These are phyloP conservation scores for Picochlorum sp. DNA, from an alignment of 139 green algal genomes.

Conservation along the genomic window DNA sequence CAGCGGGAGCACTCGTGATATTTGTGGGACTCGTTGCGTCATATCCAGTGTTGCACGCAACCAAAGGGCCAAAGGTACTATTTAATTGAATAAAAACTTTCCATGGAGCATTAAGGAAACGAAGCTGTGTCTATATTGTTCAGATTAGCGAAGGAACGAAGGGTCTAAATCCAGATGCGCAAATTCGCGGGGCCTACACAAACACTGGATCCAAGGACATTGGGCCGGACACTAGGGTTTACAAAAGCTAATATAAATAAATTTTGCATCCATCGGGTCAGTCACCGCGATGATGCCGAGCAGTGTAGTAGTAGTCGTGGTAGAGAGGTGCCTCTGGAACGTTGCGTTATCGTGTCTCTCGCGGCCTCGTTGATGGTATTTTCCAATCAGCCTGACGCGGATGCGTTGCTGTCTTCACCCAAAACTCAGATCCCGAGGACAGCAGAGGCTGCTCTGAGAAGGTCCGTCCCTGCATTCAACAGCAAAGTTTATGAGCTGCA, in stretches of 20 bases:
- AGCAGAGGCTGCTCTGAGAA: constrained; percentile 51
- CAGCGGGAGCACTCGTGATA: constrained; percentile 4
- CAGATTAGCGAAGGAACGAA: constrained; percentile 26
- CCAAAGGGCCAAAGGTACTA: constrained; percentile 3
- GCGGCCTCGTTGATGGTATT: constrained; percentile 7
- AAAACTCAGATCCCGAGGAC: constrained; percentile 53
- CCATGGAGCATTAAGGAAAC: neutral
- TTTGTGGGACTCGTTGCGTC: constrained; percentile 18
- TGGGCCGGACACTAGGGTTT: constrained; percentile 33
- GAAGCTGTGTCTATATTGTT: neutral
- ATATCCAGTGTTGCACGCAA: constrained; percentile 21
- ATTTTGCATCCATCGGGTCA: too few relatives aligned
- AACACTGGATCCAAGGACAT: constrained; percentile 55
- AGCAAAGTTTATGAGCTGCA: constrained; percentile 47
- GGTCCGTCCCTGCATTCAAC: constrained; percentile 77
- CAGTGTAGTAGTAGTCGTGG: neutral
- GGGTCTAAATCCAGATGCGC: constrained; percentile 25
- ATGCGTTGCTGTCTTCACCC: constrained; percentile 60
- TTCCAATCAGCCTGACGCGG: constrained; percentile 21
- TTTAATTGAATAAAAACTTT: neutral
- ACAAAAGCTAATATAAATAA: neutral
- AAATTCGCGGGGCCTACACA: constrained; percentile 51
- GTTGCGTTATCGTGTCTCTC: neutral
- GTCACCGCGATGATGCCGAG: too few relatives aligned
- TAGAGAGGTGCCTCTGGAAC: neutral